A percentile compares a stretch with the other conserved stretches of the same genome.
Evolutionary conservation across 2,329 filamentous ascomycete species (phyloP).

Genomic region (Penicillium sp.): DNA sequence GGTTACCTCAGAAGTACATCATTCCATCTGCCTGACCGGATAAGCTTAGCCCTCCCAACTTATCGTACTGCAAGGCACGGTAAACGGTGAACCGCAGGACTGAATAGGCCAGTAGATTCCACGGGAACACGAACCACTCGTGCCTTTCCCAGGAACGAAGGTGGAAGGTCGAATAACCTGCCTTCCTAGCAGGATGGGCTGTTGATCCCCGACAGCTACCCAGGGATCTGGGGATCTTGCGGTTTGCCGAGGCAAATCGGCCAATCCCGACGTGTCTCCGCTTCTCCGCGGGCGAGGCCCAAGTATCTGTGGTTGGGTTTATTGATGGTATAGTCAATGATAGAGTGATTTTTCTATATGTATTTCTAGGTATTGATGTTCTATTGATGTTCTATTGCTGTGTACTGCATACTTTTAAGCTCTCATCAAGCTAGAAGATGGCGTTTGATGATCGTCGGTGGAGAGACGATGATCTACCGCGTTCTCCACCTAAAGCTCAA

Average conservation of each 20-base stretch:
- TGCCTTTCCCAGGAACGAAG: not conserved
- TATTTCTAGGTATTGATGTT: not conserved
- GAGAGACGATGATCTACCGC: not conserved
- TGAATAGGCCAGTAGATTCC: not conserved
- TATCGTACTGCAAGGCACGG: too few species aligned
- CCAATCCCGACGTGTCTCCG: not conserved
- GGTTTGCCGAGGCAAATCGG: not conserved
- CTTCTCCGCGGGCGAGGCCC: too few species aligned
- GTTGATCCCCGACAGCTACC: slow-evolving; percentile 6
- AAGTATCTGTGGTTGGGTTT: too few species aligned
- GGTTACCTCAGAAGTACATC: too few species aligned
- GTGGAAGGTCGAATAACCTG: not conserved
- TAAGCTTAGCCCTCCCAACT: too few species aligned
- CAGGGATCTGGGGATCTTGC: not conserved
- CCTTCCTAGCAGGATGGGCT: not conserved
- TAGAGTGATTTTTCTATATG: not conserved
- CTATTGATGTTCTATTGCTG: not conserved
- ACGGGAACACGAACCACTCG: not conserved
- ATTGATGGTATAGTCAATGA: not conserved
- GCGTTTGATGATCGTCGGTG: not conserved
- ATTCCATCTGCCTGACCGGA: too few species aligned
- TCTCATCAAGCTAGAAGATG: too few species aligned
- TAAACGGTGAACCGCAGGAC: not conserved
- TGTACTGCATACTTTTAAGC: too few species aligned
- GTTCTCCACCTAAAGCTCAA: not conserved